Percentiles rank a stretch among this genome's conserved stretches.
These are phyloP conservation scores for Xylariaceae sp. DNA, from an alignment of 2,329 filamentous ascomycete species.

Conservation along the genomic window DNA sequence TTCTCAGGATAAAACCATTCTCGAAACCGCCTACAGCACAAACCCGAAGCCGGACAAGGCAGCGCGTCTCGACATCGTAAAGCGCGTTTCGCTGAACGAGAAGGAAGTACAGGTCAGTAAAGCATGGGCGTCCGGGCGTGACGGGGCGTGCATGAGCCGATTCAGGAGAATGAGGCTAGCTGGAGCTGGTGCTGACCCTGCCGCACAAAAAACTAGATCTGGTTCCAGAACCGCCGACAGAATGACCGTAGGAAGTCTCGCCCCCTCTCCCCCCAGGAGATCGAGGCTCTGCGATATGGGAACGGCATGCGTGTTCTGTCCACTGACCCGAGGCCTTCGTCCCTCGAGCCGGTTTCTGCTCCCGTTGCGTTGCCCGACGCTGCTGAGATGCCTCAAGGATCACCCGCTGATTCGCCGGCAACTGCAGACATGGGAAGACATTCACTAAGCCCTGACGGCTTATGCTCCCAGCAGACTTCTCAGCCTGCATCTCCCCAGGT, in stretches of 20 bases:
- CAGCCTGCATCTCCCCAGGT: conserved; percentile 23
- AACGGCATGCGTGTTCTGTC: conserved; percentile 47
- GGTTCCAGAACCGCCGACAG: conserved; percentile 94
- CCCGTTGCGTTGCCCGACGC: conserved; percentile 20
- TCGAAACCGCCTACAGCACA: conserved; percentile 77
- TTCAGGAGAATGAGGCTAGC: conserved; percentile 6
- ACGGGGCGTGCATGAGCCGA: conserved; percentile 1
- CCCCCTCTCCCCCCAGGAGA: conserved; percentile 72
- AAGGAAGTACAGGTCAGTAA: conserved; percentile 87
- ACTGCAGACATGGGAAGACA: conserved; percentile 18
- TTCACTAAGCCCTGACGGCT: conserved; percentile 21
- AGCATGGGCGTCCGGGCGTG: neutral
- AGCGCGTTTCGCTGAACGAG: conserved; percentile 81
- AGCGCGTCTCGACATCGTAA: conserved; percentile 76
- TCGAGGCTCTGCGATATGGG: conserved; percentile 56
- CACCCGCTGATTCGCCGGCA: conserved; percentile 17
- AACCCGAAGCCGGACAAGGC: conserved; percentile 91
- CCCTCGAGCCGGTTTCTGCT: conserved; percentile 32
- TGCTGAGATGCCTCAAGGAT: conserved; percentile 15
- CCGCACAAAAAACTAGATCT: conserved; percentile 59
- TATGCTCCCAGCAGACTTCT: conserved; percentile 20
- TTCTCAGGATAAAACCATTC: conserved; percentile 79
- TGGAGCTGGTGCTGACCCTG: conserved; percentile 20
- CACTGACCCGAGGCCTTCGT: conserved; percentile 36
- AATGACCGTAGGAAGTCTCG: conserved; percentile 87